Percentiles rank a stretch among this genome's conserved stretches.
These are phyloP conservation scores for Candida mesenterica DNA, from an alignment of 1,139 yeast species.

Conservation along the genomic window DNA sequence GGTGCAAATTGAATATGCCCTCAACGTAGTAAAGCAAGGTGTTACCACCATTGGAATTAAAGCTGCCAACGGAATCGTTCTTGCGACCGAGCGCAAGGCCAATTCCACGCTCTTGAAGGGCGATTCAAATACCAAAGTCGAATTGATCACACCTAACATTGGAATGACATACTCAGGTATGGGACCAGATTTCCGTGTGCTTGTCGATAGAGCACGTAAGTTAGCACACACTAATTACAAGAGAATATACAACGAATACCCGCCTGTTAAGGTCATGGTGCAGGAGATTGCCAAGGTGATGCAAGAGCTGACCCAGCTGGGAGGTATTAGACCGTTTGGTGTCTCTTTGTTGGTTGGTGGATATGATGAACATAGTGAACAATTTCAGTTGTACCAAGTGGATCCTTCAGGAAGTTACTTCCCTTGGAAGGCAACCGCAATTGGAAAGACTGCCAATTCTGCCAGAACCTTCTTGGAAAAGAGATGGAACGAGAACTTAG, in stretches of 20 bases:
- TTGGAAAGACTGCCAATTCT: constrained; percentile 90
- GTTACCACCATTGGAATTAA: constrained; percentile 96
- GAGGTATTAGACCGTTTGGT: constrained; percentile 98
- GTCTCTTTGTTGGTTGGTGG: constrained; percentile 95
- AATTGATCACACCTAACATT: constrained; percentile 86
- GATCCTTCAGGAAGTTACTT: constrained; percentile 98
- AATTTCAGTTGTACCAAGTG: constrained; percentile 85
- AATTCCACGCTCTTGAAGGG: constrained; percentile 73
- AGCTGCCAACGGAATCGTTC: constrained; percentile 92
- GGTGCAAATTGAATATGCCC: constrained; percentile 96
- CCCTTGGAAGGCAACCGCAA: constrained; percentile 99
- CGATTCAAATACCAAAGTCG: constrained; percentile 77
- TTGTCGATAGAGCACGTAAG: constrained; percentile 90
- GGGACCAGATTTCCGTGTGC: constrained; percentile 98
- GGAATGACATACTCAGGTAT: constrained; percentile 97
- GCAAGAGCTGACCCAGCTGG: constrained; percentile 98
- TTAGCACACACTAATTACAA: constrained; percentile 91
- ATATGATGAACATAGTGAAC: constrained; percentile 75
- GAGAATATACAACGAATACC: constrained; percentile 92
- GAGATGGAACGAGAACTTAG: constrained; percentile 96
- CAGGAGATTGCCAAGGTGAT: constrained; percentile 93
- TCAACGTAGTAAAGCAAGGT: constrained; percentile 97
- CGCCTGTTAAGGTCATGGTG: constrained; percentile 92
- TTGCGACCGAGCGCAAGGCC: constrained; percentile 94
- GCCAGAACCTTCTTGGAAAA: constrained; percentile 97